Conservation (phyloP, 495 filamentous ascomycete genomes). For the Aspergillus biplanus region DNA sequence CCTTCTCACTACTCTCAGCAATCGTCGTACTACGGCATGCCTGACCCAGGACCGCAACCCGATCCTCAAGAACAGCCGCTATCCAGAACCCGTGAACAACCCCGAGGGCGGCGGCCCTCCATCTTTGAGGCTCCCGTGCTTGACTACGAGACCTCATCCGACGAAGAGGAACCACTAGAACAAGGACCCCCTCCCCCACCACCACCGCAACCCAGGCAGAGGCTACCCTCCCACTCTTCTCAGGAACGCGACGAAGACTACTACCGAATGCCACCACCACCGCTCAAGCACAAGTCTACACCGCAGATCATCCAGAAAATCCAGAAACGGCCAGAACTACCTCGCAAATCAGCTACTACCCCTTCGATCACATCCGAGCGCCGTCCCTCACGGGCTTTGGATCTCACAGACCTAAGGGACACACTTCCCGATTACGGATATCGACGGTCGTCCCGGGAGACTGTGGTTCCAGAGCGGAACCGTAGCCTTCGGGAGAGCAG, state of each 20-base stretch:
- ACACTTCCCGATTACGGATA: constrained; percentile 37
- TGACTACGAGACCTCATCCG: constrained; percentile 29
- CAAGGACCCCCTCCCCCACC: constrained; percentile 23
- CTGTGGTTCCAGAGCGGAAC: constrained; percentile 38
- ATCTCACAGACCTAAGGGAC: constrained; percentile 37
- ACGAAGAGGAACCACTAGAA: constrained; percentile 32
- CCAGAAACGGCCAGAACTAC: constrained; percentile 39
- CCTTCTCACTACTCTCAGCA: constrained; percentile 34
- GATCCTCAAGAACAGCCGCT: constrained; percentile 40
- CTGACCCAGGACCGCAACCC: constrained; percentile 20
- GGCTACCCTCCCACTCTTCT: constrained; percentile 27
- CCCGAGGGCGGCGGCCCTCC: constrained; percentile 37
- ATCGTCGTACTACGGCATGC: constrained; percentile 22
- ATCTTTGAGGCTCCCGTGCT: constrained; percentile 36
- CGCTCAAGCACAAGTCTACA: constrained; percentile 34
- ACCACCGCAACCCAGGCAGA: constrained; percentile 29
- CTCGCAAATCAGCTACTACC: constrained; percentile 34
- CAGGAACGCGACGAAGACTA: constrained; percentile 47
- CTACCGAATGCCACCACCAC: constrained; percentile 49
- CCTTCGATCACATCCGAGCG: constrained; percentile 34
- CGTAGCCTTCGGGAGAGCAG: constrained; percentile 36
- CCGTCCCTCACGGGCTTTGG: constrained; percentile 38
- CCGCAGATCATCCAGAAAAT: constrained; percentile 47
- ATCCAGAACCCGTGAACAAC: constrained; percentile 38
- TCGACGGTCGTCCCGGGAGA: constrained; percentile 36